Evolutionary conservation across 2,329 filamentous ascomycete species (phyloP).

Genomic region (Aspergillus hortae): DNA sequence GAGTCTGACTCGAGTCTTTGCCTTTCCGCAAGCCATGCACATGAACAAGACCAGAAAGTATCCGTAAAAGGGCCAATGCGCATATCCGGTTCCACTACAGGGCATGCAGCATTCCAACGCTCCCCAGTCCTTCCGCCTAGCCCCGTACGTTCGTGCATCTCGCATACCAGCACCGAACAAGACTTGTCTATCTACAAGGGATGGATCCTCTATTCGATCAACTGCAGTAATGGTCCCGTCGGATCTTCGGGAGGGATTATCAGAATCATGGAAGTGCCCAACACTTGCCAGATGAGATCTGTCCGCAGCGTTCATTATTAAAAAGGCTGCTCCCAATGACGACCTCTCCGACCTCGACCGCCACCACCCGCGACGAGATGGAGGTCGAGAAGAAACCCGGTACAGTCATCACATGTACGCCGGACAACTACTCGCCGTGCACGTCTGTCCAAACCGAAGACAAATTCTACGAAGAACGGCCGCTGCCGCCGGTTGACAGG

Average conservation of each 20-base stretch:
- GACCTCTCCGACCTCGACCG: background rate
- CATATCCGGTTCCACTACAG: background rate
- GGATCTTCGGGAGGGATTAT: background rate
- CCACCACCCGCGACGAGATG: background rate
- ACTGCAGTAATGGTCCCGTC: background rate
- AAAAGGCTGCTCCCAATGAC: background rate
- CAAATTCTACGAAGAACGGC: constrained; percentile 29
- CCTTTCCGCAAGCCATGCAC: no score
- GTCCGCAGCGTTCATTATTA: background rate
- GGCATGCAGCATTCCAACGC: background rate
- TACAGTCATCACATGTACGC: background rate
- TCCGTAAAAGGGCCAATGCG: background rate
- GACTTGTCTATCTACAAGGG: background rate
- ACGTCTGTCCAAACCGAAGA: background rate
- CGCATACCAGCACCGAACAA: background rate
- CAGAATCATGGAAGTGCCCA: background rate
- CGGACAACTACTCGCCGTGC: background rate
- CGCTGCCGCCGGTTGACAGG: constrained; percentile 32
- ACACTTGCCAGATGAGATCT: background rate
- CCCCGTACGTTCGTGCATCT: background rate
- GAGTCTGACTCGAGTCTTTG: no score
- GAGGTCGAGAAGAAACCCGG: background rate
- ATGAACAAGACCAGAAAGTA: background rate
- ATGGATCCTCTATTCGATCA: background rate
- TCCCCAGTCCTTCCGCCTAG: background rate